These are phyloP conservation scores for Yarrowia sp. DNA, from an alignment of 805 yeast species.

Conservation along the genomic window DNA sequence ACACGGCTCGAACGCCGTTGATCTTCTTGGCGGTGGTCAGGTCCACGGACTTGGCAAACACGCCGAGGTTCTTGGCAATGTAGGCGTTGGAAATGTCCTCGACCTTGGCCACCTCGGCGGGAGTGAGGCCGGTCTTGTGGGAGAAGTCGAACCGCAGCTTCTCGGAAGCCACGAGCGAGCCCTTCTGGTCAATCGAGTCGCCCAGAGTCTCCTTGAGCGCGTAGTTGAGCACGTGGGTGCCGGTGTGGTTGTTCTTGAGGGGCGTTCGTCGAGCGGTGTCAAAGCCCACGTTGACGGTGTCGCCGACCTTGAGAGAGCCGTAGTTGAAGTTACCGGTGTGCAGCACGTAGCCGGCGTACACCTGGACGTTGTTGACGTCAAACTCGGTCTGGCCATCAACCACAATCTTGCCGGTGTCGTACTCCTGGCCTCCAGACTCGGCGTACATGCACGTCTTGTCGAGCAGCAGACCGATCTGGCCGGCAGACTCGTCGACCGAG, in stretches of 20 bases:
- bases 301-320: conserved; percentile 74
- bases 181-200: conserved; percentile 89
- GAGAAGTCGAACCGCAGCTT: conserved; percentile 95
- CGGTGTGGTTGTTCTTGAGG: conserved; percentile 96
- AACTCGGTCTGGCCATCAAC: conserved; percentile 89
- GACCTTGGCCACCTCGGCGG: conserved; percentile 73
- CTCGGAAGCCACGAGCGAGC: conserved; percentile 95
- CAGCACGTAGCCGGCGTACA: conserved; percentile 91
- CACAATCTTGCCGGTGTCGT: conserved; percentile 90
- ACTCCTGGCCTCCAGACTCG: conserved; percentile 99
- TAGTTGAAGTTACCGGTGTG: conserved; percentile 89
- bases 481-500: conserved; percentile 53
- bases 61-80: conserved; percentile 73
- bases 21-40: conserved; percentile 76
- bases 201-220: conserved; percentile 89
- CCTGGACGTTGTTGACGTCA: conserved; percentile 88
- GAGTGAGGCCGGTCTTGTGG: conserved; percentile 81
- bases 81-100: conserved; percentile 76
- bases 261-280: conserved; percentile 96
- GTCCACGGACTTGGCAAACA: conserved; percentile 83
- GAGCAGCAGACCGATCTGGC: conserved; percentile 78
- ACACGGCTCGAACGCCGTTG: conserved; percentile 92
- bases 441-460: conserved; percentile 96
- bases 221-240: conserved; percentile 92
- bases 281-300: conserved; percentile 79